Conservation (phyloP, 176 grass and related monocot genomes). For the Oryza officinalis region DNA sequence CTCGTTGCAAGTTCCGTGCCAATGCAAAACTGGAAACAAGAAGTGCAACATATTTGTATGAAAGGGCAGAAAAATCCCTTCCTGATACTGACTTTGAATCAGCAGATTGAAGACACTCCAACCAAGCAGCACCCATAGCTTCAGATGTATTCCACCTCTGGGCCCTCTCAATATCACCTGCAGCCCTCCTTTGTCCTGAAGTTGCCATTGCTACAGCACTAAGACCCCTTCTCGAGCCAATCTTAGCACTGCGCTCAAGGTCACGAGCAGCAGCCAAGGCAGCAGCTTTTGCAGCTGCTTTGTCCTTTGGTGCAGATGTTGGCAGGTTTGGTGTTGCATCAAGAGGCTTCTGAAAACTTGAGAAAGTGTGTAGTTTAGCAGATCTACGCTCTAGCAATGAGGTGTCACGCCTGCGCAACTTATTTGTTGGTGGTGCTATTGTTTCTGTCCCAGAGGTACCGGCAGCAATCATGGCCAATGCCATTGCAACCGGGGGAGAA, state of each 20-base stretch:
- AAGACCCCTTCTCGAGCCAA: slow-evolving; percentile 80
- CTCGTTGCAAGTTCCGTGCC: slow-evolving; percentile 67
- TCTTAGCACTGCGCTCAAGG: slow-evolving; percentile 70
- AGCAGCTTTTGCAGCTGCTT: slow-evolving; percentile 76
- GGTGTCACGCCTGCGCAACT: slow-evolving; percentile 60
- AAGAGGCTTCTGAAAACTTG: slow-evolving; percentile 71
- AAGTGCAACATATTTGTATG: slow-evolving; percentile 83
- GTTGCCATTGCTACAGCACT: slow-evolving; percentile 90
- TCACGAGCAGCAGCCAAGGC: slow-evolving; percentile 76
- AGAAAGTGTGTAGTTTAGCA: slow-evolving; percentile 64
- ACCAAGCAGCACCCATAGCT: slow-evolving; percentile 86
- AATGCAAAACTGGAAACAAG: slow-evolving; percentile 81
- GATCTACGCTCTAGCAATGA: slow-evolving; percentile 67
- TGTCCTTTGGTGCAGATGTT: slow-evolving; percentile 59
- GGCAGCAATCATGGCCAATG: slow-evolving; percentile 81
- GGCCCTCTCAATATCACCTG: slow-evolving; percentile 67
- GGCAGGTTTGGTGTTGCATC: slow-evolving; percentile 43
- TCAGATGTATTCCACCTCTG: slow-evolving; percentile 83
- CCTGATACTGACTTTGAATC: slow-evolving; percentile 71
- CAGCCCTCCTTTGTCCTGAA: slow-evolving; percentile 75
- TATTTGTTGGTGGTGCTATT: slow-evolving; percentile 44
- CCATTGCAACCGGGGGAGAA: slow-evolving; percentile 88
- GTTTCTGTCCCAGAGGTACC: slow-evolving; percentile 75
- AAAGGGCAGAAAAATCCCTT: slow-evolving; percentile 74
- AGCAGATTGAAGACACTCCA: slow-evolving; percentile 68